Conservation (phyloP, 495 filamentous ascomycete genomes). For the Talaromyces ruber region DNA sequence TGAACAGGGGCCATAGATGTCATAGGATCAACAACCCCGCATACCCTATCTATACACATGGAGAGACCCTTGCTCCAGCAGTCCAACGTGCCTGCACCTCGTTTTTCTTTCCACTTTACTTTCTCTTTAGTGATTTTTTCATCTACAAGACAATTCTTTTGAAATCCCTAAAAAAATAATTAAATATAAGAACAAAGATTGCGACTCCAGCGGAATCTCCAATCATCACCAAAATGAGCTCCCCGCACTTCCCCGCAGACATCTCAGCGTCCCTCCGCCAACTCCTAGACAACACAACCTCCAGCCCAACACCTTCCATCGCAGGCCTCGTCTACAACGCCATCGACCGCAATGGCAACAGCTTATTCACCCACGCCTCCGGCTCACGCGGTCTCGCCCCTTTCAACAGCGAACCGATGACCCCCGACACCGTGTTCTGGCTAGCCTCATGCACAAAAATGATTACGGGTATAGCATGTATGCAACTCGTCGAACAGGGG, state of each 20-base stretch:
- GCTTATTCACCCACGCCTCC: constrained; percentile 5
- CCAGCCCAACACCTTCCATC: constrained; percentile 1
- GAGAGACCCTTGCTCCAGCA: not conserved
- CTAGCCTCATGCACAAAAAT: constrained; percentile 48
- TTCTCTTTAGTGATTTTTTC: not conserved
- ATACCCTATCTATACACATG: not conserved
- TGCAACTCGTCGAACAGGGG: constrained; percentile 49
- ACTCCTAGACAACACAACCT: constrained; percentile 16
- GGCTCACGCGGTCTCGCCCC: not conserved
- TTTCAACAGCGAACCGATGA: constrained; percentile 27
- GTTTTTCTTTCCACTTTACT: not conserved
- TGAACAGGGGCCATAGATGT: no score
- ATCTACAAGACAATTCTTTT: not conserved
- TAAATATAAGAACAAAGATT: no score
- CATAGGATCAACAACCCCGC: not conserved
- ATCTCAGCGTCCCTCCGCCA: constrained; percentile 16
- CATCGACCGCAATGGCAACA: not conserved
- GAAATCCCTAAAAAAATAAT: no score
- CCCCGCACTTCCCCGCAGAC: constrained; percentile 5
- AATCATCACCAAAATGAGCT: not conserved
- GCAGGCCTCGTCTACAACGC: constrained; percentile 3
- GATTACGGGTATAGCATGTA: constrained; percentile 40
- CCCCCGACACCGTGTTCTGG: constrained; percentile 42
- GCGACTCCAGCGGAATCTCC: no score
- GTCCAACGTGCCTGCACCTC: not conserved